phyloP scores from a whole-genome alignment of 129 eudicot genomes.

The Artemisia argyi region DNA sequence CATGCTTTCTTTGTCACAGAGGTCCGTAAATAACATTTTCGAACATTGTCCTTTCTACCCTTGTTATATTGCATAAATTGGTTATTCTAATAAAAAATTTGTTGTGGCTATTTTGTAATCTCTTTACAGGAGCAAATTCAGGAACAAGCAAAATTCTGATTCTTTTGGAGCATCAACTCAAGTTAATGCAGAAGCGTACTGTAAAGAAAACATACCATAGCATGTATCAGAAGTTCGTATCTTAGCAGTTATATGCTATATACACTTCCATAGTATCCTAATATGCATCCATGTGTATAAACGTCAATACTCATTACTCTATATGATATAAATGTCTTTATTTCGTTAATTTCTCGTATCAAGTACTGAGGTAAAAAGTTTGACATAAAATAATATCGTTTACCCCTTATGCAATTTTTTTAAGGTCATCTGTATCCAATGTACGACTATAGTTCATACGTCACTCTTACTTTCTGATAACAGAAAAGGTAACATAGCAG shows the following conservation, averaged over 20 bases:
- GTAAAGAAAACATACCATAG: background rate
- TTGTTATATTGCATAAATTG: background rate
- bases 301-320: conserved; percentile 3
- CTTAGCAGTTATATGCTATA: background rate
- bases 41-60: background rate
- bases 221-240: background rate
- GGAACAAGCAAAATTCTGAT: conserved; percentile 65
- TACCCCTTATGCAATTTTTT: background rate
- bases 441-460: too few relatives aligned
- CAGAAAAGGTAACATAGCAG: too few relatives aligned
- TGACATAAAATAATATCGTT: too few relatives aligned
- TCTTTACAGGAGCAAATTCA: conserved; percentile 65
- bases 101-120: conserved; percentile 9
- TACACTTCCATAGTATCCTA: conserved; percentile 11
- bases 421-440: background rate
- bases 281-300: conserved; percentile 21
- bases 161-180: background rate
- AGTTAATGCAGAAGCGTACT: conserved; percentile 2
- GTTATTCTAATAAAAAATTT: background rate
- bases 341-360: background rate
- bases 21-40: conserved; percentile 46
- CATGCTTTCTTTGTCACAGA: conserved; percentile 96
- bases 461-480: too few relatives aligned
- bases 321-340: background rate
- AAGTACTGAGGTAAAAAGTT: background rate